Percentiles rank a stretch among this genome's conserved stretches.
Evolutionary conservation across 2,329 filamentous ascomycete genomes (phyloP).

Genomic region (Nemania sp.): DNA sequence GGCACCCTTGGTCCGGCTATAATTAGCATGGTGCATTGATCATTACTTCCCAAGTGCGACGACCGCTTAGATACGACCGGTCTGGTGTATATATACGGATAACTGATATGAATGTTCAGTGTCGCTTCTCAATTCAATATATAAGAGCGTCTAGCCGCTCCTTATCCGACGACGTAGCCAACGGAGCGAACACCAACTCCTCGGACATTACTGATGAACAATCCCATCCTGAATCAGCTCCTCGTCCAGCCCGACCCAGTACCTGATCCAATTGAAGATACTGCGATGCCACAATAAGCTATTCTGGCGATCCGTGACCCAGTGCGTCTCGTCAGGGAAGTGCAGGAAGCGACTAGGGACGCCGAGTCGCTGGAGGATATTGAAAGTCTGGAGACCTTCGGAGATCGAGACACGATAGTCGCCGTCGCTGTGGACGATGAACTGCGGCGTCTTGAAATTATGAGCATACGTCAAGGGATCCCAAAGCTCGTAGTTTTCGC

Average conservation of each 20-base stretch:
- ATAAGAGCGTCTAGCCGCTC: too few species aligned
- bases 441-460: slow-evolving; percentile 20
- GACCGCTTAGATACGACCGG: too few species aligned
- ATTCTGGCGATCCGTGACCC: slow-evolving; percentile 16
- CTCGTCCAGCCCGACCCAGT: slow-evolving; percentile 20
- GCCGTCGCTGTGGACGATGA: slow-evolving; percentile 23
- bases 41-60: too few species aligned
- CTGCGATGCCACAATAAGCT: slow-evolving; percentile 18
- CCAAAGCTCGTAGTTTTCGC: slow-evolving; percentile 22
- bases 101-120: too few species aligned
- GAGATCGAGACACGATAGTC: slow-evolving; percentile 19
- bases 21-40: too few species aligned
- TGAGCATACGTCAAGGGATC: slow-evolving; percentile 10
- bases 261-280: slow-evolving; percentile 25
- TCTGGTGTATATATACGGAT: too few species aligned
- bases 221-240: slow-evolving; percentile 19
- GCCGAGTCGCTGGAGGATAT: slow-evolving; percentile 19
- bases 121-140: too few species aligned
- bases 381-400: slow-evolving; percentile 22
- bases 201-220: slow-evolving; percentile 11
- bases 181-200: not conserved
- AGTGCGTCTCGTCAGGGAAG: slow-evolving; percentile 22
- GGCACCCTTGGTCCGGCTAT: too few species aligned
- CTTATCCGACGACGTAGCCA: not conserved
- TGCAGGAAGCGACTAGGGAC: slow-evolving; percentile 24